Evolutionary conservation across 2,329 filamentous ascomycete genomes (phyloP).

Genomic region (Pseudocercospora fuligena): DNA sequence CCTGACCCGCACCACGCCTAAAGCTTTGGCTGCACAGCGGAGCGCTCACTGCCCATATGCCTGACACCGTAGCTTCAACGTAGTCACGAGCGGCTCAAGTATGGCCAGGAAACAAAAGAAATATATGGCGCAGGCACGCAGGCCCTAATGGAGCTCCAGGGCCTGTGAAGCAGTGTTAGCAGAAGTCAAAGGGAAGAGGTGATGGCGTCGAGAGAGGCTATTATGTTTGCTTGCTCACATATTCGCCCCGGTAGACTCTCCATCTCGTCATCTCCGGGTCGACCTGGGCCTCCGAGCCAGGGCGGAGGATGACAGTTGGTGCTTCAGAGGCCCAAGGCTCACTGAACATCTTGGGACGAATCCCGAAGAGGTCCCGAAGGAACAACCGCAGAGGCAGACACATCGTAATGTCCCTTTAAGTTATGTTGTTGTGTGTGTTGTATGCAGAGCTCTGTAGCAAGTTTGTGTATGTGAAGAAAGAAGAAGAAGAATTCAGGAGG

Average conservation of each 20-base stretch:
- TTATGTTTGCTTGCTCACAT: neutral
- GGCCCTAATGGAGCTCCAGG: neutral
- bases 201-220: neutral
- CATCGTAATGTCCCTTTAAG: neutral
- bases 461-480: neutral
- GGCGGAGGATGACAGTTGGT: neutral
- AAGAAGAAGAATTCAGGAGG: neutral
- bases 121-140: neutral
- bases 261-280: neutral
- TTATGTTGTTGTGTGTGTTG: slow-evolving; percentile 3
- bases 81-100: neutral
- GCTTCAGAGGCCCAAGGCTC: neutral
- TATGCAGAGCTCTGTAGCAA: neutral
- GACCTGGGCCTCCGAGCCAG: neutral
- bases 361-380: neutral
- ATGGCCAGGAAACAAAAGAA: neutral
- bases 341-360: neutral
- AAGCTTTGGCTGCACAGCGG: neutral
- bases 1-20: neutral
- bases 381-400: slow-evolving; percentile 1
- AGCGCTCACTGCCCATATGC: neutral
- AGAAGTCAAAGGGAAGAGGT: neutral
- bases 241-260: neutral
- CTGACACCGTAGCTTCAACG: neutral
- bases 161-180: neutral